These are phyloP conservation scores for Apostasia ramifera DNA, from an alignment of 106 monocot genomes.

Conservation along the genomic window DNA sequence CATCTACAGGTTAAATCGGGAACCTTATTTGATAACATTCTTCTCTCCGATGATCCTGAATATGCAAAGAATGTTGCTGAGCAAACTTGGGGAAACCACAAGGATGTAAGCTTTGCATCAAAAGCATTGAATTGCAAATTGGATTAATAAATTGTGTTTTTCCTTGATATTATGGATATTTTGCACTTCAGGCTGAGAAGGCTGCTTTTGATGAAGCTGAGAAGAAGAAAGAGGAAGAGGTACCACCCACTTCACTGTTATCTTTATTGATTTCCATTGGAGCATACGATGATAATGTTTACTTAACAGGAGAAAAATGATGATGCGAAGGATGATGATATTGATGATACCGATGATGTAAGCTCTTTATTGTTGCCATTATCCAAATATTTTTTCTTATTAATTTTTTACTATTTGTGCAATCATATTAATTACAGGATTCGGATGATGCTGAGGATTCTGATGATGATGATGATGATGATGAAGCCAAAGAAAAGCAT, in stretches of 20 bases:
- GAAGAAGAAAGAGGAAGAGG: slow-evolving; percentile 34
- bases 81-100: slow-evolving; percentile 60
- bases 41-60: slow-evolving; percentile 76
- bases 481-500: slow-evolving; percentile 1
- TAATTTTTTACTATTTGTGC: neutral
- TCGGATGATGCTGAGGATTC: neutral
- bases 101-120: slow-evolving; percentile 30
- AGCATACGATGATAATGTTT: neutral
- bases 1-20: slow-evolving; percentile 63
- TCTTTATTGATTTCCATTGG: neutral
- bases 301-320: slow-evolving; percentile 7
- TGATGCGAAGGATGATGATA: slow-evolving; percentile 8
- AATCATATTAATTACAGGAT: neutral
- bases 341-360: neutral
- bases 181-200: slow-evolving; percentile 40
- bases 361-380: neutral
- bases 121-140: neutral
- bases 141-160: neutral
- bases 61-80: slow-evolving; percentile 81
- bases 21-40: slow-evolving; percentile 72
- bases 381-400: neutral
- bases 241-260: neutral
- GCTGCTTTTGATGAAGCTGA: slow-evolving; percentile 52
- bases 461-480: neutral
- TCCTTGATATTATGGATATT: neutral